A percentile compares a stretch with the other conserved stretches of the same genome.
These are phyloP conservation scores for Fraxinus anomala DNA, from an alignment of 257 asterid species.

Conservation along the genomic window DNA sequence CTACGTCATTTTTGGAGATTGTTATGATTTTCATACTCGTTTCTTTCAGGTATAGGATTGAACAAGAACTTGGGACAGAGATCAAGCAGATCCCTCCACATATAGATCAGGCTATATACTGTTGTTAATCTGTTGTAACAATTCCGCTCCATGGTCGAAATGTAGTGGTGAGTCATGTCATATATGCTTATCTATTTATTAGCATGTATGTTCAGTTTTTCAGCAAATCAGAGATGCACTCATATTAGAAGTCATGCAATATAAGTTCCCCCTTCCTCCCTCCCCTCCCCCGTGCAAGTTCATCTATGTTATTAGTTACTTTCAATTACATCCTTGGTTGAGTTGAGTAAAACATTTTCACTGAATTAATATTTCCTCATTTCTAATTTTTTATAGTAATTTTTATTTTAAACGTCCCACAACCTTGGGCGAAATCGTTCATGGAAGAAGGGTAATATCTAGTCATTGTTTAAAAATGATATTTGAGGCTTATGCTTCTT, in stretches of 20 bases:
- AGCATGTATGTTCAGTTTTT: not conserved
- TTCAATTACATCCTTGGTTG: not conserved
- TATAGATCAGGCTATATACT: constrained; percentile 77
- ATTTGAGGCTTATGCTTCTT: not conserved
- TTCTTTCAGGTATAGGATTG: constrained; percentile 72
- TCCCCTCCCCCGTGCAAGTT: not conserved
- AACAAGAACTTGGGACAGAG: constrained; percentile 91
- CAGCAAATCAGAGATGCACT: not conserved
- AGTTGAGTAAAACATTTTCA: not conserved
- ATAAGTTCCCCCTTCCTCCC: too few relatives aligned
- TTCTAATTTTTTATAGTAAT: not conserved
- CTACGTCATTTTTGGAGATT: not conserved
- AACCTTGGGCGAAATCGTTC: not conserved
- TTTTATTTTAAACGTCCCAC: not conserved
- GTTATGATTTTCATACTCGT: constrained; percentile 18
- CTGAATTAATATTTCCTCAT: not conserved
- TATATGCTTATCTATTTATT: not conserved
- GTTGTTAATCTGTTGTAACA: constrained; percentile 47
- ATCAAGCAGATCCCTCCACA: constrained; percentile 91
- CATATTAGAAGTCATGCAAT: not conserved
- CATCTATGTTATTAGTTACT: not conserved
- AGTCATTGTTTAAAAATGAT: not conserved
- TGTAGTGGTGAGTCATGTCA: constrained; percentile 36
- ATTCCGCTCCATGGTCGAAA: constrained; percentile 22
- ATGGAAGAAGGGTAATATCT: not conserved